A percentile compares a stretch with the other conserved stretches of the same genome.
These are phyloP conservation scores for Nannizzia gypsea DNA, from an alignment of 2,329 filamentous ascomycete species.

Conservation along the genomic window DNA sequence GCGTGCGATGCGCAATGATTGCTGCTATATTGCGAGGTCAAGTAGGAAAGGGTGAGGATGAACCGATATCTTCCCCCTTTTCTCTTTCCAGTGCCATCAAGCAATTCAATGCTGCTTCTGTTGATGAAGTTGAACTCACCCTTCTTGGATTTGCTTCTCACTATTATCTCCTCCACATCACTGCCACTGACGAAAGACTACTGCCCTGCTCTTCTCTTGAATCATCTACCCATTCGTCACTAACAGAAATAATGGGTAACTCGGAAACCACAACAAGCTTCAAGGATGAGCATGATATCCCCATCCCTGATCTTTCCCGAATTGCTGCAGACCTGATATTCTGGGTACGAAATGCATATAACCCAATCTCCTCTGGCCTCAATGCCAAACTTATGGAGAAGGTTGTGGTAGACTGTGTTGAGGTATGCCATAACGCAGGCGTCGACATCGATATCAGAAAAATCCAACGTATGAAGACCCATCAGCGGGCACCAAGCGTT, in stretches of 20 bases:
- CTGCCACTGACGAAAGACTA: conserved; percentile 32
- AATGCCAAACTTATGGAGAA: conserved; percentile 27
- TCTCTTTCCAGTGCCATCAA: conserved; percentile 31
- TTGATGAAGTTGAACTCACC: conserved; percentile 34
- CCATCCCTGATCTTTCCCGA: conserved; percentile 25
- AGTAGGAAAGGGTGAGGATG: conserved; percentile 21
- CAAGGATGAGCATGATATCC: conserved; percentile 21
- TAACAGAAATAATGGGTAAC: conserved; percentile 9
- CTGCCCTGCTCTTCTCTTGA: conserved; percentile 16
- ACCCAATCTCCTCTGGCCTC: conserved; percentile 33
- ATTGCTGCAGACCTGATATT: conserved; percentile 32
- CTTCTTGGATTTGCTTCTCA: conserved; percentile 32
- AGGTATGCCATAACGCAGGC: conserved; percentile 26
- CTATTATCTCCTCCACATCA: conserved; percentile 31
- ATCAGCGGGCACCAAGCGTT: conserved; percentile 11
- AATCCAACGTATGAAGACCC: conserved; percentile 17
- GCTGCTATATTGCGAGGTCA: conserved; percentile 39
- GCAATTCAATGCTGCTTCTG: conserved; percentile 32
- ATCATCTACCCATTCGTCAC: conserved; percentile 15
- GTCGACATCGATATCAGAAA: conserved; percentile 24
- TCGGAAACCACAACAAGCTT: conserved; percentile 14
- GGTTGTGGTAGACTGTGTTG: conserved; percentile 29
- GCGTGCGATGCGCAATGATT: conserved; percentile 49
- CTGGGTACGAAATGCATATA: conserved; percentile 35
- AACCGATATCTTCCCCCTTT: conserved; percentile 24